Base-by-base conservation (phyloP, 805 yeast species). In the Osmozyma mogii region DNA sequence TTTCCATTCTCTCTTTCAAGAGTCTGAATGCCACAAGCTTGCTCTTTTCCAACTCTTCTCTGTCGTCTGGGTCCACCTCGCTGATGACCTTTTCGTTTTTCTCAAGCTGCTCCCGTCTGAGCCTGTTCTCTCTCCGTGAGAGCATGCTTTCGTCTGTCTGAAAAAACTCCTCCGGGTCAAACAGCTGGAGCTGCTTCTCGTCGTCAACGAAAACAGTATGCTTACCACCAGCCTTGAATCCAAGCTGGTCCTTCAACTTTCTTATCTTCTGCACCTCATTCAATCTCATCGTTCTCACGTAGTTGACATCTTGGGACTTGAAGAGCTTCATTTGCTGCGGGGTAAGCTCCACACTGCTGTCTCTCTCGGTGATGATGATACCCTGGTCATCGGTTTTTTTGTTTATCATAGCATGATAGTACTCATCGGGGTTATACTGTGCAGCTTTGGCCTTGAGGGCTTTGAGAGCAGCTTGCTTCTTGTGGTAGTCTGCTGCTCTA, bases 241-340 rank as follows among this genome's bases (percentile, higher is more conserved):
- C 57, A 33, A 76, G 46, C 9, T 56, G 58, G 16, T 68, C 56
- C 45, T 70, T 59, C 32, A 72, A 65, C 49, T 72, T 77, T 27
- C 71, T 75, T 18, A 85, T 70, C 51, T 81, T 76, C 21, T 65
- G 66, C 37, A 67, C 41, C 52, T 89, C 96, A 38, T 75, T 71
- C 36, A 74, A 72, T 43, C 88, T 67, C 54, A 84, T 56, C 6
- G 94, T 82, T 37, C 84, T 74, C 31, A 92, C 68, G 53, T 92
- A 92, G 35, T 83, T 84, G 15, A 79, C 69, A 58, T 92, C 98
- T 57, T 92, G 98, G 0, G 95, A 78, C 56, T 89, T 89, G 40
- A 88, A 59, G 25, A 92, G 64, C 49, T 83, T 75, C 28, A 81
- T 82, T 47, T 89, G 95, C 32, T 79, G 95, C 28, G 69, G 70